Percentiles rank a stretch among this genome's conserved stretches.
phyloP scores from a whole-genome alignment of 768 basidiomycete species.

The Amanita rimosa region DNA sequence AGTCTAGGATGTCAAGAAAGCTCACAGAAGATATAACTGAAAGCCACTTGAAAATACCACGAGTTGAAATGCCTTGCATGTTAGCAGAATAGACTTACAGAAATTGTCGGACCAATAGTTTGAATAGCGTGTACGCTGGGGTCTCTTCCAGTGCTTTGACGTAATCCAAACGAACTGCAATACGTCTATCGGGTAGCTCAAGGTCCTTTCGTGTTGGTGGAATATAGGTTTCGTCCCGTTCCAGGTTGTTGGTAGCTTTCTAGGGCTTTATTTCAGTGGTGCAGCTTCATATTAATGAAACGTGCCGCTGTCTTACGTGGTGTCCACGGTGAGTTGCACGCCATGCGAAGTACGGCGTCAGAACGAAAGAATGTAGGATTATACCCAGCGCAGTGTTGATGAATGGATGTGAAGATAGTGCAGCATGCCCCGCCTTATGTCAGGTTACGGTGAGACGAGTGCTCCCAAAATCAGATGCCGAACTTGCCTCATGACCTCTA shows the following conservation, averaged over 20 bases:
- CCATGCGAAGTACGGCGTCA: conserved; percentile 59
- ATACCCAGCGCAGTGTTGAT: conserved; percentile 30
- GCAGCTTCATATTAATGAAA: neutral
- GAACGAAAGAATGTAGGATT: conserved; percentile 30
- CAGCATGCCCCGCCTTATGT: conserved; percentile 36
- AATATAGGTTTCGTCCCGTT: conserved; percentile 65
- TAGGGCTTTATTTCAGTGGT: conserved; percentile 8
- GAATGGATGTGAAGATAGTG: conserved; percentile 26
- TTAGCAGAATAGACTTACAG: conserved; percentile 21
- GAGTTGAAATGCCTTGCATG: neutral
- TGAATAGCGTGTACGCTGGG: conserved; percentile 37
- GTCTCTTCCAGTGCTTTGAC: conserved; percentile 37
- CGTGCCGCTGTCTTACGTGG: conserved; percentile 37
- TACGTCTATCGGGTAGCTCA: conserved; percentile 29
- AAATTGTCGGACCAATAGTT: conserved; percentile 36
- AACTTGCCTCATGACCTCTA: conserved; percentile 31
- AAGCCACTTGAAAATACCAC: conserved; percentile 22
- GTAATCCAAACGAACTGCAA: conserved; percentile 32
- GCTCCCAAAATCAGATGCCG: neutral
- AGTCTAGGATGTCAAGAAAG: neutral
- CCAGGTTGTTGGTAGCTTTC: conserved; percentile 42
- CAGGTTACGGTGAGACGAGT: neutral
- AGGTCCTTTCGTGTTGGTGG: conserved; percentile 33
- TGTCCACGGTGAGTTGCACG: conserved; percentile 50
- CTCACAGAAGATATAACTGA: conserved; percentile 33